Conservation (phyloP, 768 basidiomycete genomes). For the Boletales sp. region DNA sequence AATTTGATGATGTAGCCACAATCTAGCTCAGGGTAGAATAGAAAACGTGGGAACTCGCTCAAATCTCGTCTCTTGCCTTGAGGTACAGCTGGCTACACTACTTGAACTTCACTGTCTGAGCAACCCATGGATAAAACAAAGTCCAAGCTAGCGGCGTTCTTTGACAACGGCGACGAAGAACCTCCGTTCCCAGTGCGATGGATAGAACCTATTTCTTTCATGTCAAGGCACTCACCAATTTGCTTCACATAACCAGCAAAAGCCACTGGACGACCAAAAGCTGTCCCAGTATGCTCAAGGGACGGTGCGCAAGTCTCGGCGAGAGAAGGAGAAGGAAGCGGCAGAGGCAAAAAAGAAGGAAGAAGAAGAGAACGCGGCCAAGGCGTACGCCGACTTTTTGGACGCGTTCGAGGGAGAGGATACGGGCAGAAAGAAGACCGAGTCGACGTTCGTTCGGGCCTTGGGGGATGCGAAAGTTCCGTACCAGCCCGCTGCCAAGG, state of each 20-base stretch:
- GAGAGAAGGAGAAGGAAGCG: conserved; percentile 90
- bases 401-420: conserved; percentile 80
- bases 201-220: conserved; percentile 60
- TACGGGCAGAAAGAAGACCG: conserved; percentile 43
- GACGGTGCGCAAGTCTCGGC: conserved; percentile 82
- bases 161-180: conserved; percentile 82
- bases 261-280: conserved; percentile 82
- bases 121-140: conserved; percentile 33
- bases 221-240: conserved; percentile 58
- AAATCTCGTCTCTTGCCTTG: background rate
- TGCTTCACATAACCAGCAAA: conserved; percentile 63
- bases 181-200: conserved; percentile 89
- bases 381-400: conserved; percentile 80
- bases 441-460: conserved; percentile 61
- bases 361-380: conserved; percentile 76
- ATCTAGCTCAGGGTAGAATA: background rate
- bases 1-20: conserved; percentile 64
- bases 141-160: conserved; percentile 70
- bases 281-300: conserved; percentile 82
- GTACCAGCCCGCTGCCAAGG: conserved; percentile 43
- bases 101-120: conserved; percentile 1
- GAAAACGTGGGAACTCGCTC: conserved; percentile 24
- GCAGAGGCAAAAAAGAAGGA: conserved; percentile 86
- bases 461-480: conserved; percentile 35
- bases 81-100: background rate